Evolutionary conservation across 2,329 filamentous ascomycete species (phyloP).

Genomic region (Monosporascus sp.): DNA sequence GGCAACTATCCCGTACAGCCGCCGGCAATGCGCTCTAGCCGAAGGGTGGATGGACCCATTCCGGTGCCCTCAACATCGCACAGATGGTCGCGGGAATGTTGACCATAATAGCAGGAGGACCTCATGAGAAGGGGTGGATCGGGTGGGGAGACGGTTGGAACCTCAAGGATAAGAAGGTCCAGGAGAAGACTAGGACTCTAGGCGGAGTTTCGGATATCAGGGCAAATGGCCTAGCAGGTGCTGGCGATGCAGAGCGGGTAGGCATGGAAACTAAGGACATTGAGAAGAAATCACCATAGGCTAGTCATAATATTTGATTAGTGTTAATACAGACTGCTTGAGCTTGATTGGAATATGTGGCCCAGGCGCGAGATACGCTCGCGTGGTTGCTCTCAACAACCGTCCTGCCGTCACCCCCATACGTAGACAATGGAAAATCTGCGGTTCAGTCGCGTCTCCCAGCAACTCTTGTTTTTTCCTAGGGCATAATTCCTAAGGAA

Average conservation of each 20-base stretch:
- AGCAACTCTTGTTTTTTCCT: background rate
- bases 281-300: background rate
- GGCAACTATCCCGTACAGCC: constrained; percentile 28
- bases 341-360: background rate
- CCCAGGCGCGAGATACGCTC: background rate
- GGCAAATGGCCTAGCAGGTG: constrained; percentile 2
- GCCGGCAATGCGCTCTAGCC: constrained; percentile 28
- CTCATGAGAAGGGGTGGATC: constrained; percentile 26
- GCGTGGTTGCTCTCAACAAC: background rate
- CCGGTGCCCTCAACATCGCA: constrained; percentile 25
- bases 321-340: background rate
- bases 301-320: too few relatives aligned
- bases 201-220: constrained; percentile 6
- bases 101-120: constrained; percentile 18
- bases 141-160: constrained; percentile 29
- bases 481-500: background rate
- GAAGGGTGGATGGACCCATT: constrained; percentile 24
- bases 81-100: constrained; percentile 21
- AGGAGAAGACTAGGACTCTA: constrained; percentile 2
- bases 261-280: background rate
- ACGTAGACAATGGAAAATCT: background rate
- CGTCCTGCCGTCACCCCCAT: too few relatives aligned
- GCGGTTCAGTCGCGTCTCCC: background rate
- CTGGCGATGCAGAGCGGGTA: constrained; percentile 4
- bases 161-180: constrained; percentile 11